Evolutionary conservation across 2,329 filamentous ascomycete genomes (phyloP), one percentile per base, ranked within the genome.

Genomic region (Apiospora phragmitis): DNA sequence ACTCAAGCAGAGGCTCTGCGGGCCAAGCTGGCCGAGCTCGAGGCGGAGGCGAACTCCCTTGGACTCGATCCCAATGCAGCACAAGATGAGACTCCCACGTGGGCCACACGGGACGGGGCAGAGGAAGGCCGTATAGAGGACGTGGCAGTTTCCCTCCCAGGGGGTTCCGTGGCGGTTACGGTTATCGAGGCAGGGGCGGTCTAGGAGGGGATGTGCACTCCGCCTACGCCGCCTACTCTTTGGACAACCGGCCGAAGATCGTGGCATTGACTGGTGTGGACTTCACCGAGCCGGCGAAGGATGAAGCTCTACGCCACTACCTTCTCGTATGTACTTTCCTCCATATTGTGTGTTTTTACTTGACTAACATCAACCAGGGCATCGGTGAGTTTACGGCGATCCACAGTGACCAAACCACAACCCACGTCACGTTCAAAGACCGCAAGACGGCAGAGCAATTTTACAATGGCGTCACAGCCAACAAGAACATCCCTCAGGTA

Each of bases 161-260:
- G 49, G 83, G 79, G 62, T 45, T 72, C 69, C 73, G 85, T 67
- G 85, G 86, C 16, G 81, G 82, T 0, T 84, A 83, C 70, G 79
- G 84, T 62, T 85, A 86, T 42, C 83, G 86, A 68, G 86, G 87
- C 65, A 81, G 81, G 24, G 77, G 82, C 2, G 78, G 79, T 32
- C 78, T 78, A 12, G 79, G 78, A 35, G 75, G 80, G 9, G 81
- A 80, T 59, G 78, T 79, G 38, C 80, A 81, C 9, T 85, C 86
- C 3, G 87, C 86, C 0, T 90, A 90, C 74, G 88, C 86, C 4
- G 85, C 87, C 42, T 92, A 91, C 74, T 91, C 91, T 24, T 85
- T 96, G 29, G 93, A 96, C 77, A 94, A 95, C 78, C 86, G 93
- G 62, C 91, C 93, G 0, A 92, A 88, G 78, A 90, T 87, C 72